Evolutionary conservation across 805 yeast genomes (phyloP).

Genomic region (Yamadazyma akitaensis): DNA sequence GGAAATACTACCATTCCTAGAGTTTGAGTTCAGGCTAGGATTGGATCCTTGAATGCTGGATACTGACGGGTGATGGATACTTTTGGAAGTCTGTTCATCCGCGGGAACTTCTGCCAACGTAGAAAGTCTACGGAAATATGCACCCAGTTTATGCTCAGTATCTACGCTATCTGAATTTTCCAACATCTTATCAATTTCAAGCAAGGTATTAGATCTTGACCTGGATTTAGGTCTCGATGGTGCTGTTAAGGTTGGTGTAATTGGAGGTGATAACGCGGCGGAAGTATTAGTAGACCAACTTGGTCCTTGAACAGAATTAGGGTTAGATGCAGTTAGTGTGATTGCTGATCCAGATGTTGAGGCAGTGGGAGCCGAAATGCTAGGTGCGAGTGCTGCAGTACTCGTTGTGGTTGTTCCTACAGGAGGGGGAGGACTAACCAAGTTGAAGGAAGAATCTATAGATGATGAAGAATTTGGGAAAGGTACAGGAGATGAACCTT

Average conservation of each 20-base stretch:
- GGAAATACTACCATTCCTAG: conserved; percentile 13
- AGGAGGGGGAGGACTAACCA: conserved; percentile 14
- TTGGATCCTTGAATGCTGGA: conserved; percentile 5
- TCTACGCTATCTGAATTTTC: conserved; percentile 38
- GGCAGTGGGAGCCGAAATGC: not conserved
- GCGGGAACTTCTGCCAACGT: conserved; percentile 54
- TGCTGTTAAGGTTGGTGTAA: conserved; percentile 10
- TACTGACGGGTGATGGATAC: not conserved
- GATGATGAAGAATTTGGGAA: conserved; percentile 19
- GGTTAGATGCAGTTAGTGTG: not conserved
- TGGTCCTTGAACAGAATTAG: not conserved
- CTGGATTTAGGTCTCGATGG: conserved; percentile 13
- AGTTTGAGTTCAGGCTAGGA: conserved; percentile 8
- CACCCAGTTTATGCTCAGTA: conserved; percentile 52
- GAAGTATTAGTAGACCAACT: conserved; percentile 5
- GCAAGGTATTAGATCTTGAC: conserved; percentile 34
- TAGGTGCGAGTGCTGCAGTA: conserved; percentile 7
- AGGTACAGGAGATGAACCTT: conserved; percentile 9
- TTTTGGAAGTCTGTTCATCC: not conserved
- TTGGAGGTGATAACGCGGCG: conserved; percentile 6
- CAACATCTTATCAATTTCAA: conserved; percentile 32
- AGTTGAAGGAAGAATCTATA: conserved; percentile 13
- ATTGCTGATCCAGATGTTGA: not conserved
- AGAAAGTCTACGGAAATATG: conserved; percentile 63
- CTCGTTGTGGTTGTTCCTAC: conserved; percentile 17